phyloP scores from a whole-genome alignment of 805 yeast species.

The Yarrowia yakushimensis region DNA sequence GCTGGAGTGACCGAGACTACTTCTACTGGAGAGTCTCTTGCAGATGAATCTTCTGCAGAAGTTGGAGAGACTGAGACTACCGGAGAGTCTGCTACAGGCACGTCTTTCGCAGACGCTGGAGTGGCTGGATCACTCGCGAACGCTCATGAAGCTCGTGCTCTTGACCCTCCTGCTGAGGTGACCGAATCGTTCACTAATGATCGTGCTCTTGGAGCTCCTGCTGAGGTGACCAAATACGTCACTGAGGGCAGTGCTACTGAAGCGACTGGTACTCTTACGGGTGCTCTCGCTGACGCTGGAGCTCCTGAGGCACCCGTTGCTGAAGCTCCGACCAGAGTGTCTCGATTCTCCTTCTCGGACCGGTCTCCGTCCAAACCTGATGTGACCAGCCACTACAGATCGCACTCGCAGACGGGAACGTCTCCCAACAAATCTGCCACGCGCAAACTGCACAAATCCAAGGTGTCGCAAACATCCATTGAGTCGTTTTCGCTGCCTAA shows the following conservation, averaged over 20 bases:
- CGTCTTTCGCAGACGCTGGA: too few species aligned
- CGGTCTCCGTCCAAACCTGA: neutral
- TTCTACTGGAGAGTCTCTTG: too few species aligned
- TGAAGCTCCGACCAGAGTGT: neutral
- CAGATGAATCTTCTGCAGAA: too few species aligned
- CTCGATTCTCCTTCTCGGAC: conserved; percentile 20
- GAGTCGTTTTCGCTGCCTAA: conserved; percentile 21
- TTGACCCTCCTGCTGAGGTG: too few species aligned
- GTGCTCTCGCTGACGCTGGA: neutral
- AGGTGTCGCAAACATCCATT: conserved; percentile 13
- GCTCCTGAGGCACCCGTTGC: neutral
- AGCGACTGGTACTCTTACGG: neutral
- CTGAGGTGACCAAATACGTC: too few species aligned
- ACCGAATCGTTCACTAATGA: too few species aligned
- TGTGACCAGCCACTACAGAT: conserved; percentile 16
- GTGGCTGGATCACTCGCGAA: too few species aligned
- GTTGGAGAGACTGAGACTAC: too few species aligned
- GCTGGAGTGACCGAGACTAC: too few species aligned
- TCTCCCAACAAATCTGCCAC: conserved; percentile 8
- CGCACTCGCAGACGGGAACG: conserved; percentile 13
- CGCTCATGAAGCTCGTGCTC: too few species aligned
- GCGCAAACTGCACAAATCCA: conserved; percentile 8
- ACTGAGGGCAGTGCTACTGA: neutral
- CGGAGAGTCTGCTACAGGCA: too few species aligned
- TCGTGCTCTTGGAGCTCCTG: too few species aligned